Base-by-base conservation (phyloP, 331 rosid genomes). In the Acacia concinna region DNA sequence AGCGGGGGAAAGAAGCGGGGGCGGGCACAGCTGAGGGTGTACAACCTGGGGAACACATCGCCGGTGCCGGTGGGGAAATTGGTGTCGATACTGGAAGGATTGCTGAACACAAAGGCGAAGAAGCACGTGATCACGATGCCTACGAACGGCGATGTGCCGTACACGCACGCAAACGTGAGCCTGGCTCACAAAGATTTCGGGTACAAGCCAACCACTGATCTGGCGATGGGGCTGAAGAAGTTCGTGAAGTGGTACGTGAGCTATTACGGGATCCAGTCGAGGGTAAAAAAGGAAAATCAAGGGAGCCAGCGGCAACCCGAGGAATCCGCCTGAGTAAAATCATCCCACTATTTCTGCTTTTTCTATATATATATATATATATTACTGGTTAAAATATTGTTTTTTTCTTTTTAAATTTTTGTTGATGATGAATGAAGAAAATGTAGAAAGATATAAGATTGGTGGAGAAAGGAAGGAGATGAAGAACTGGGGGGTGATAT, bases 11-110 rank as follows among this genome's bases (percentile, higher is more conserved):
- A 91, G 90, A 96, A 96, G 87, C 44, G 78, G 0, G 90, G 83
- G 0, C 91, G 93, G 0, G 99, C 99, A 0, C 99, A 93, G 68
- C 43, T 96, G 40, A 84, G 99, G 43, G 51, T 96, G 0, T 96
- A 96, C 83, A 96, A 96, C n/a, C 79, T 96, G 2, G 99, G 99
- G 3, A 96, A 96, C 85, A 96, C 94, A 0, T 93, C 99, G 9
- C 99, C 99, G 60, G 97, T 93, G 62, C 94, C 99, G 63, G 99
- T 96, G 31, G 98, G 96, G 37, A 93, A 71, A 4, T n/a, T 96
- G 52, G 99, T 96, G 15, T 46, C 91, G 5, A 90, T 88, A 7
- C 30, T 96, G 25, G 99, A 96, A 30, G 67, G 76, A 1, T 9
- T 96, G 59, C 8, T 96, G 56, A 80, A 6, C 13, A 83, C 84